Base-by-base conservation (phyloP, 2,329 filamentous ascomycete genomes). In the Hirsutella minnesotensis region DNA sequence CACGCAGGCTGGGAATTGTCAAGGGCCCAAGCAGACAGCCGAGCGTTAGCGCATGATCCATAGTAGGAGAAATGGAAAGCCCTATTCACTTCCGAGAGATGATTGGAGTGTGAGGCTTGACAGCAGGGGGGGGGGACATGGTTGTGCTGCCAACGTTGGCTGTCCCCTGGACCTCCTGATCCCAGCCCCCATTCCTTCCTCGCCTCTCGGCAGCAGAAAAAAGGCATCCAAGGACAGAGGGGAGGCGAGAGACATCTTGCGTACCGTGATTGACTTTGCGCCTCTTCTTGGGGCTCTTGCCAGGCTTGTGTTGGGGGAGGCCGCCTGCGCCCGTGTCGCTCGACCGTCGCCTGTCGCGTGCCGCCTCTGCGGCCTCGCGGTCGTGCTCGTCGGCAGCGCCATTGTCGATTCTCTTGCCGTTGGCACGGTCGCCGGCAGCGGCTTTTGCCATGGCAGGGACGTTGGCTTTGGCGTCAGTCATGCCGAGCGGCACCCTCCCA, bases 211-310 rank as follows among this genome's bases (percentile, higher is more conserved):
- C 30, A 31, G n/a, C 9, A 18, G 33, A 35, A 5, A 18, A n/a
- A 18, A 18, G 33, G 13, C 15, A 16, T 27, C 7, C 24, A 27
- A 27, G 12, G 24, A 27, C 24, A 7, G 24, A 27, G 24, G 12
- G 24, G 7, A 27, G 7, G 12, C 16, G 13, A 18, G 33, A n/a
- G 33, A 4, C 33, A 35, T 5, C 16, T 21, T 45, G 65, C 80
- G 68, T 77, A 89, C 85, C 85, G 68, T 90, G 85, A 69, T 88
- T 89, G 53, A 90, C 85, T 69, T 90, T 90, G 70, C 85, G 83
- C 67, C 85, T 76, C 73, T 88, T 89, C 69, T 86, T 89, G 39
- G 82, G 80, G 60, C 78, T 84, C 63, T 75, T 72, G 51, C 66
- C 53, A 18, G 43, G 22, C 38, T 38, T 36, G 5, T 30, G 21